Evolutionary conservation across 1,284 basidiomycete species (phyloP), one percentile per base, ranked within the genome.

Genomic region (Tilletia walkeri): DNA sequence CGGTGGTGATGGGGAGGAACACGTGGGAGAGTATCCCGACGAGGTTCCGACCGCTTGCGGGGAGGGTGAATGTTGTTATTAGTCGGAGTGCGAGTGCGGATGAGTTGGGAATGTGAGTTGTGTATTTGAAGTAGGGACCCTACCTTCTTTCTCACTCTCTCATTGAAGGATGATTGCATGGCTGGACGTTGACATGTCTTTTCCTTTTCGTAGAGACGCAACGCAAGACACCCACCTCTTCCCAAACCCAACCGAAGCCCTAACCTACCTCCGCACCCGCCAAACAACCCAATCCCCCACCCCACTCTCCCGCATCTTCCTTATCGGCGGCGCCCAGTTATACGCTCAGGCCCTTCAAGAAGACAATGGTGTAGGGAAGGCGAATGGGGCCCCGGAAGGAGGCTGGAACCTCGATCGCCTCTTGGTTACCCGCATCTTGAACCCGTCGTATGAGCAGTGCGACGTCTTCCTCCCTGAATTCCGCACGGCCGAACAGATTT

Each of bases 1-100:
- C 89, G 1, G 90, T 98, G 48, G 86, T 99, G 71, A 99, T 99
- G 96, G 96, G 96, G 5, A 87, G 95, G 65, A 95, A 93, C 80
- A 97, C 94, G 20, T 99, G 96, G 96, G 93, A 96, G 84, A 93
- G 92, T 82, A 99, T 99, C 72, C 95, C 96, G n/a, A 77, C 82
- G 6, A 92, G 90, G 83, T 93, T 92, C 85, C 88, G 92, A 73
- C 96, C 96, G 2, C 86, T 99, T 36, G 86, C 88, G 56, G 88
- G 88, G 41, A 87, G 96, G 50, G 75, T 89, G 72, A 99, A 99
- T 82, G 84, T 95, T 16, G 89, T 99, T 47, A 86, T 97, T 47
- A 93, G 90, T 76, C 86, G 88, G 39, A 89, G 90, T 76, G 66
- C 68, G n/a, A 73, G 81, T 6, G 84, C 86, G 38, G 90, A 90